These are phyloP conservation scores for Yamadazyma paraphyllophila DNA, from an alignment of 805 yeast species.

Conservation along the genomic window DNA sequence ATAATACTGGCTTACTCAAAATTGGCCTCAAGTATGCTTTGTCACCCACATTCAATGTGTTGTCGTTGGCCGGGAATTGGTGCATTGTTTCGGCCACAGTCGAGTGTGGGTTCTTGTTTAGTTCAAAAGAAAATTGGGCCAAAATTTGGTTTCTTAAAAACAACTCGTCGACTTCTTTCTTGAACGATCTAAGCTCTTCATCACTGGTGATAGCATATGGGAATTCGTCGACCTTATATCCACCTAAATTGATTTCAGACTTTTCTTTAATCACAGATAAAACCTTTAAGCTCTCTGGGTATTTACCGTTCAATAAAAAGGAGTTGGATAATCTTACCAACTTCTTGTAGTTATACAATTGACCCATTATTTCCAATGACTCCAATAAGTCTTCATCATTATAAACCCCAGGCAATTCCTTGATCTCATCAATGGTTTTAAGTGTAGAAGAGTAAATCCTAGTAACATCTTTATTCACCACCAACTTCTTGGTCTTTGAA, in stretches of 20 bases:
- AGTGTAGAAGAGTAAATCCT: conserved; percentile 52
- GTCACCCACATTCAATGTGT: conserved; percentile 22
- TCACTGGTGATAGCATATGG: conserved; percentile 43
- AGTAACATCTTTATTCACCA: conserved; percentile 39
- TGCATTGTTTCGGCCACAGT: conserved; percentile 44
- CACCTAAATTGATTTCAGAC: conserved; percentile 12
- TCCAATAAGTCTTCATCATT: conserved; percentile 69
- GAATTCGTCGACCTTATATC: conserved; percentile 37
- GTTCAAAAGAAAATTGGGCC: conserved; percentile 43
- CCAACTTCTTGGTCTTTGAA: conserved; percentile 22
- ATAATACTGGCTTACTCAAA: conserved; percentile 82
- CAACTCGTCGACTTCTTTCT: conserved; percentile 16
- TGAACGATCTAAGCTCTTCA: conserved; percentile 26
- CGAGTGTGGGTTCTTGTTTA: conserved; percentile 2
- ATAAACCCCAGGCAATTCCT: conserved; percentile 89
- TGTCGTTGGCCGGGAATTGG: conserved; percentile 31
- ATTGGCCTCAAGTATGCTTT: conserved; percentile 50
- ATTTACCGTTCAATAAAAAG: conserved; percentile 39
- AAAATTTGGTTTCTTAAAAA: conserved; percentile 39
- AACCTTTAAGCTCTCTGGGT: conserved; percentile 49
- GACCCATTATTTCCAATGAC: conserved; percentile 50
- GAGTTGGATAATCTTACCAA: conserved; percentile 44
- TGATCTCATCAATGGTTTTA: conserved; percentile 54
- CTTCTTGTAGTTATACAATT: conserved; percentile 47
- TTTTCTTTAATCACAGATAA: conserved; percentile 22